Evolutionary conservation across 306 rosid species (phyloP).

Genomic region (Rubus idaeus): DNA sequence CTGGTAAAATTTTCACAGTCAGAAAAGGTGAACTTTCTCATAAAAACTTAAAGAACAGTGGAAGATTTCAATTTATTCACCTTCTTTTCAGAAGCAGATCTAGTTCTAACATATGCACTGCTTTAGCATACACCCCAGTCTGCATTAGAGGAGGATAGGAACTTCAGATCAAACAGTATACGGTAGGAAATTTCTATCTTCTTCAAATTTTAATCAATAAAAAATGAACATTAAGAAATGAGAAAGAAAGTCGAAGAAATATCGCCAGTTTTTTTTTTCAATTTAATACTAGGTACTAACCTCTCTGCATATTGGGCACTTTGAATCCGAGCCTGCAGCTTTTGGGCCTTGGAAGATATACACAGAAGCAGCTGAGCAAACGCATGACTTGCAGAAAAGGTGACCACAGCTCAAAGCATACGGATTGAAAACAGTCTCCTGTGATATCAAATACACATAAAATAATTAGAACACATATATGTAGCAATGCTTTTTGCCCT

Average conservation of each 20-base stretch:
- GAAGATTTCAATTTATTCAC: conserved; percentile 33
- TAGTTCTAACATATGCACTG: conserved; percentile 72
- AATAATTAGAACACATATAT: background rate
- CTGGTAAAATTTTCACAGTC: conserved; percentile 37
- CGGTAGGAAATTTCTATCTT: background rate
- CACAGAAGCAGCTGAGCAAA: conserved; percentile 86
- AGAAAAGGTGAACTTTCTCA: background rate
- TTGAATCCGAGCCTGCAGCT: conserved; percentile 55
- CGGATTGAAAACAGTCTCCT: conserved; percentile 79
- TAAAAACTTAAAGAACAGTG: background rate
- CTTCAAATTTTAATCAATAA: background rate
- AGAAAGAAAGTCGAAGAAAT: background rate
- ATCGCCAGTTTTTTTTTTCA: background rate
- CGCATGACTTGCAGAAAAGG: conserved; percentile 88
- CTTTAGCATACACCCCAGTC: conserved; percentile 63
- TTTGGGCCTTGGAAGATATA: conserved; percentile 74
- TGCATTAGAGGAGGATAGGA: conserved; percentile 31
- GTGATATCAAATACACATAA: conserved; percentile 25
- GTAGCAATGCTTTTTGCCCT: conserved; percentile 3
- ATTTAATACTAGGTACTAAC: conserved; percentile 36
- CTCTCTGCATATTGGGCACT: conserved; percentile 96
- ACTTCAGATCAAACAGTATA: background rate
- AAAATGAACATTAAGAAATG: background rate
- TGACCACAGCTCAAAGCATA: conserved; percentile 91
- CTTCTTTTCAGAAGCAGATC: conserved; percentile 74